Evolutionary conservation across 2,329 filamentous ascomycete genomes (phyloP), one percentile per base, ranked within the genome.

Genomic region (Calonectria fujianensis): DNA sequence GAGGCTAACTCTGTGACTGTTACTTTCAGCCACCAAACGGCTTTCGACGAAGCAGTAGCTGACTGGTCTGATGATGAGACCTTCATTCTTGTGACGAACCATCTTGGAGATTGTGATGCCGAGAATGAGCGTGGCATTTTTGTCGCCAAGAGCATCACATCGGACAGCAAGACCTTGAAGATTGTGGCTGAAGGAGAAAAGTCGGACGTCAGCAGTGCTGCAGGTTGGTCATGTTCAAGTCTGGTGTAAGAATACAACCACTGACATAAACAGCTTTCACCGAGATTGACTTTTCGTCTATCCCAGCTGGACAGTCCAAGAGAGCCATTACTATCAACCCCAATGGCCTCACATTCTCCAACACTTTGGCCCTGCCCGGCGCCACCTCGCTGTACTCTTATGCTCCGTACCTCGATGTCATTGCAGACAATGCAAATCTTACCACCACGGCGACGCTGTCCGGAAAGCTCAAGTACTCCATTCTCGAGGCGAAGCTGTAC

Each of bases 31-130:
- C 37, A 72, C 11, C 52, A 63, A 4, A 65, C 63, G 3, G 69
- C 69, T n/a, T 78, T 77, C 27, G 50, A 66, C 27, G 70, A 74
- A 57, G 76, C 76, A 2, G 50, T 73, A 7, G 64, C 41, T 10
- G 68, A 73, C 45, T 78, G 76, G 76, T 63, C 72, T 7, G 54
- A 77, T 31, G 67, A 77, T 29, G 66, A 69, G 16, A 50, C 39
- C 20, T 75, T 88, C 48, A 80, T 87, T 51, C 76, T 88, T 65
- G 82, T 88, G 74, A 88, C 86, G 18, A 87, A 86, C 79, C 84
- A 87, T 77, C 70, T 84, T 27, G 85, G 85, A 37, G 82, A 85
- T 72, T 87, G 86, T 73, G 85, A 87, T 71, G 76, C 77, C n/a
- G 81, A 84, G 69, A 79, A 83, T 29, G 85, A 87, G 79, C 83